Base-by-base conservation (phyloP, 805 yeast genomes). In the Sugiyamaella boreocaroliniensis region DNA sequence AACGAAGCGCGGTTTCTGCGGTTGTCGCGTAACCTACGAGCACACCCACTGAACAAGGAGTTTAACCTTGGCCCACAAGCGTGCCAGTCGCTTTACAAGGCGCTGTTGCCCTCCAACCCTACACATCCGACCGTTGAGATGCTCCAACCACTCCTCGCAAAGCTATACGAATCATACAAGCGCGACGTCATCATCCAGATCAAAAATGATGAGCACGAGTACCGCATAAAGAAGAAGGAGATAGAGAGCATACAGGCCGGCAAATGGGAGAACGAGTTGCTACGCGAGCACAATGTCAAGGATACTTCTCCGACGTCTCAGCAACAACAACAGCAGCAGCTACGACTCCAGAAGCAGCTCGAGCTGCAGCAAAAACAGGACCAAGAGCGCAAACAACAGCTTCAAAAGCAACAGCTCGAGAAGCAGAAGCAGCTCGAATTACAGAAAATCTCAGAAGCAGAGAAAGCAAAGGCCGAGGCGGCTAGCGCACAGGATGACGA, bases 231-330 rank as follows among this genome's bases (percentile, higher is more conserved):
- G 44, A 65, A 67, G 45, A 58, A 59, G 11, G 78, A 75, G 52
- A 73, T 76, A 7, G 71, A 69, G 22, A 61, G 65, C 57, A 73
- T 76, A 14, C 76, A 72, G 48, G 62, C 64, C 40, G 78, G 78
- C 1, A 68, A 68, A 49, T 63, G 74, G 57, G 75, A 73, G 43
- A 71, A 70, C 29, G 65, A 68, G 40, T 58, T 64, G 14, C 54
- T 71, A n/a, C 47, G 49, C 14, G 61, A 59, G 16, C 37, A 32
- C 4, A 32, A 32, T 32, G 11, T 32, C 37, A 32, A 32, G n/a
- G 42, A 50, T 11, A 55, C 54, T 22, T 16, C 55, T 61, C 43
- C 72, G 68, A 54, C 62, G 64, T 49, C 47, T 56, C n/a, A 53
- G 56, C 34, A 50, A 32, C 22, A 16, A 20, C 46, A 37, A 40